phyloP scores from a whole-genome alignment of 371 early-diverging fungal species.

The Rhizopus stolonifer region DNA sequence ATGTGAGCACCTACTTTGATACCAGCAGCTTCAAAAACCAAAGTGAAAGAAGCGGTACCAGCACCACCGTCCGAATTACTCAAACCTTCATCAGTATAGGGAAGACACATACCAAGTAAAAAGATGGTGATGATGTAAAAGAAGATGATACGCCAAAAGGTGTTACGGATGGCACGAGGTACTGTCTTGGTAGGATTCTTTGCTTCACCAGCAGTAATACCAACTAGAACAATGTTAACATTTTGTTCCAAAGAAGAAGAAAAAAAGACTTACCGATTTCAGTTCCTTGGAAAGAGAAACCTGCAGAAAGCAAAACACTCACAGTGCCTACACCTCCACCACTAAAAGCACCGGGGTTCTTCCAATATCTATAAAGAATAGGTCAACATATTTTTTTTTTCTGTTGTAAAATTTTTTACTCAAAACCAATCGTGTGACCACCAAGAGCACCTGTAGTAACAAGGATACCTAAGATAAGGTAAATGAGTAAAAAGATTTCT shows the following conservation, averaged over 20 bases:
- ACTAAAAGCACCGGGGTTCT: slow-evolving; percentile 71
- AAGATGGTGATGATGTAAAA: slow-evolving; percentile 72
- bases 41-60: slow-evolving; percentile 61
- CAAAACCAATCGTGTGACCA: slow-evolving; percentile 58
- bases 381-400: not conserved
- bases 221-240: slow-evolving; percentile 21
- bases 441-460: slow-evolving; percentile 70
- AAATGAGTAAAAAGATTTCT: not conserved
- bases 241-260: too few relatives aligned
- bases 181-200: slow-evolving; percentile 66
- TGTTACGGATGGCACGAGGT: slow-evolving; percentile 67
- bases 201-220: slow-evolving; percentile 64
- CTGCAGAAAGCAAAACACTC: slow-evolving; percentile 71
- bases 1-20: slow-evolving; percentile 61
- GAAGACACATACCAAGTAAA: slow-evolving; percentile 62
- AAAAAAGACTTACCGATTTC: slow-evolving; percentile 47
- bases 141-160: slow-evolving; percentile 71
- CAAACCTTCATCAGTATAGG: slow-evolving; percentile 52
- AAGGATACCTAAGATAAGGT: slow-evolving; percentile 33
- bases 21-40: slow-evolving; percentile 66
- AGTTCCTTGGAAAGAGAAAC: slow-evolving; percentile 85
- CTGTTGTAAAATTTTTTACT: not conserved
- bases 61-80: slow-evolving; percentile 34
- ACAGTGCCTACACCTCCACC: slow-evolving; percentile 70
- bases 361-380: slow-evolving; percentile 67